phyloP scores from a whole-genome alignment of 768 basidiomycete genomes.

The Termitomyces titanicus region DNA sequence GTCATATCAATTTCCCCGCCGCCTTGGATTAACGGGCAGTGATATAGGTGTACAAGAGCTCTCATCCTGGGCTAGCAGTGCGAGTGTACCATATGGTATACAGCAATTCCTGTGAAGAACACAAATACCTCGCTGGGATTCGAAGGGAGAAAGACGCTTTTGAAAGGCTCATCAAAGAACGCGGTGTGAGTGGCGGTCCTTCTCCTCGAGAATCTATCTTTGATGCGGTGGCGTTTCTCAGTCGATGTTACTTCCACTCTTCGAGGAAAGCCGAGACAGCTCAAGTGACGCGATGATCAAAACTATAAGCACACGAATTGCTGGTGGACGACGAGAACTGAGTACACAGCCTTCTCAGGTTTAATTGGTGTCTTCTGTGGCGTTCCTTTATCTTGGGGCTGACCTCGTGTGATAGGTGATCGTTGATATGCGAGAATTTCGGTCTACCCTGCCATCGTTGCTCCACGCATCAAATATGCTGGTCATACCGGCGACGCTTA shows the following conservation, averaged over 20 bases:
- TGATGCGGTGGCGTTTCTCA: slow-evolving; percentile 24
- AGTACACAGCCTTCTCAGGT: slow-evolving; percentile 66
- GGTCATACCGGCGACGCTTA: slow-evolving; percentile 88
- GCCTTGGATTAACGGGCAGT: background rate
- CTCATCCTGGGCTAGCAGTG: slow-evolving; percentile 77
- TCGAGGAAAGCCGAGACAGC: slow-evolving; percentile 51
- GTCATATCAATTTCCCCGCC: background rate
- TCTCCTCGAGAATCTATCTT: background rate
- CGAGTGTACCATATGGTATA: slow-evolving; percentile 98
- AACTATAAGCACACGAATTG: slow-evolving; percentile 80
- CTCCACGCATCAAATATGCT: slow-evolving; percentile 78
- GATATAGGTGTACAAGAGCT: slow-evolving; percentile 77
- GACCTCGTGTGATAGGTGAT: slow-evolving; percentile 61
- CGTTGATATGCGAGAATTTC: slow-evolving; percentile 96
- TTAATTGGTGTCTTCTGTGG: slow-evolving; percentile 9
- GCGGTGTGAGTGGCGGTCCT: slow-evolving; percentile 57
- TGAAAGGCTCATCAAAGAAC: slow-evolving; percentile 87
- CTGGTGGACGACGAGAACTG: slow-evolving; percentile 75
- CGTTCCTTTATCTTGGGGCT: background rate
- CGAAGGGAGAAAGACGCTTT: slow-evolving; percentile 93
- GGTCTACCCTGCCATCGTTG: slow-evolving; percentile 86
- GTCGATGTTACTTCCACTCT: slow-evolving; percentile 88
- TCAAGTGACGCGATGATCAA: slow-evolving; percentile 62
- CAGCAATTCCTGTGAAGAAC: slow-evolving; percentile 89
- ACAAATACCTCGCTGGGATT: slow-evolving; percentile 87